Evolutionary conservation across 345 rosid genomes (phyloP), one percentile per base, ranked within the genome.

Genomic region (Diplotaxis tenuifolia): DNA sequence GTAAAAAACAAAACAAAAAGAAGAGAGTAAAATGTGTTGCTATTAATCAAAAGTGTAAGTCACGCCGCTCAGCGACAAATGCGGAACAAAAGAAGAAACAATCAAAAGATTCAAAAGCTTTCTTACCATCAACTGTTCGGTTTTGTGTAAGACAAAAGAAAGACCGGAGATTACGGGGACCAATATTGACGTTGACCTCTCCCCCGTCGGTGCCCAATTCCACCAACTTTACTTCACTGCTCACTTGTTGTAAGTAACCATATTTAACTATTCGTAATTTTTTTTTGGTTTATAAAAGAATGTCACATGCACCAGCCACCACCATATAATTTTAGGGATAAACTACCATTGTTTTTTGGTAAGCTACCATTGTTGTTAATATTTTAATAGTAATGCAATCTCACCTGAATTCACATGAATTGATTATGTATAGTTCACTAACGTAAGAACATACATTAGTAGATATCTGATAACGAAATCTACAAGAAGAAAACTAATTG

Each of bases 161-260:
- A 27, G 56, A 54, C 52, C 79, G 70, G 36, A 62, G 65, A 69
- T 69, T 70, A 62, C 79, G 79, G 79, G 68, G 79, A 69, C 79
- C 79, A 63, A 75, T 15, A 75, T 70, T 63, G 74, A 62, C 75
- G 70, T 75, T 38, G 74, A 54, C 79, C 74, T 75, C 64, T 42
- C 52, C 69, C 69, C 62, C 74, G 79, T 75, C 79, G 79, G 79
- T 75, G 79, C 75, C 79, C 65, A 59, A 47, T 67, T 67, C 73
- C 73, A 74, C 73, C 78, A 67, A 67, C 62, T 67, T 60, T 57
- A 21, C 50, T 56, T 18, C 22, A 32, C 21, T 72, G 4, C 56
- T 73, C 65, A 73, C 65, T 73, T 56, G 19, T 65, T 52, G 10
- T 56, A 42, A 42, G 9, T 54, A 56, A 40, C 23, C 57, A 55